These are phyloP conservation scores for Malassezia yamatoensis DNA, from an alignment of 1,284 basidiomycete species.

Conservation along the genomic window DNA sequence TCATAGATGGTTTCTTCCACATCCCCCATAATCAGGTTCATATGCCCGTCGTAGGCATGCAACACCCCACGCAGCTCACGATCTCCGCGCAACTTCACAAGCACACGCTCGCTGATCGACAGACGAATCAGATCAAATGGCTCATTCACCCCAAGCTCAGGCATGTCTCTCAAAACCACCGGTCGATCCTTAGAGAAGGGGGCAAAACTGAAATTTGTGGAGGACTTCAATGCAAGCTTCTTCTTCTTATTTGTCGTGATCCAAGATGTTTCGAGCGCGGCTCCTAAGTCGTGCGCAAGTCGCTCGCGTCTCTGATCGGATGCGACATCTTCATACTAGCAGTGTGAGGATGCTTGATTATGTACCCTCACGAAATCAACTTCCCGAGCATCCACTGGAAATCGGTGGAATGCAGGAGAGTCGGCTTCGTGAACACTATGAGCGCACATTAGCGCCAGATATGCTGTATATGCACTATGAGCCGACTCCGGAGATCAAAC, in stretches of 20 bases:
- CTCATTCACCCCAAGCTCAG: constrained; percentile 58
- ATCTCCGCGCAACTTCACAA: constrained; percentile 90
- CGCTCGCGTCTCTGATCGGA: background rate
- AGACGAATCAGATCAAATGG: constrained; percentile 96
- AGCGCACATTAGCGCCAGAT: constrained; percentile 69
- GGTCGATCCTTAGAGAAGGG: background rate
- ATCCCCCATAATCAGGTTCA: constrained; percentile 95
- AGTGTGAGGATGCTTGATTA: background rate
- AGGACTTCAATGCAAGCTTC: too few relatives aligned
- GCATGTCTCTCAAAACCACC: background rate
- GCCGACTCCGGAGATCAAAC: constrained; percentile 12
- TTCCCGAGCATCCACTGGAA: constrained; percentile 27
- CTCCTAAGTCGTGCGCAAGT: background rate
- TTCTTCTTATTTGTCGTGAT: too few relatives aligned
- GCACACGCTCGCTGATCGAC: constrained; percentile 88
- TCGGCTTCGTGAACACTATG: constrained; percentile 74
- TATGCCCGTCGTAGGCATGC: constrained; percentile 95
- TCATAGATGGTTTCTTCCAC: constrained; percentile 65
- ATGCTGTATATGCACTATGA: constrained; percentile 91
- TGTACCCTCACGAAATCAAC: constrained; percentile 23
- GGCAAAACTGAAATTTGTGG: too few relatives aligned
- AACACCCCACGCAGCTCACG: constrained; percentile 82
- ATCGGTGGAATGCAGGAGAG: constrained; percentile 59
- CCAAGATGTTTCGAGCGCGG: constrained; percentile 6
- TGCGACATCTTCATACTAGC: background rate